phyloP scores from a whole-genome alignment of 2,329 filamentous ascomycete genomes.

The Fusarium oligoseptatum region DNA sequence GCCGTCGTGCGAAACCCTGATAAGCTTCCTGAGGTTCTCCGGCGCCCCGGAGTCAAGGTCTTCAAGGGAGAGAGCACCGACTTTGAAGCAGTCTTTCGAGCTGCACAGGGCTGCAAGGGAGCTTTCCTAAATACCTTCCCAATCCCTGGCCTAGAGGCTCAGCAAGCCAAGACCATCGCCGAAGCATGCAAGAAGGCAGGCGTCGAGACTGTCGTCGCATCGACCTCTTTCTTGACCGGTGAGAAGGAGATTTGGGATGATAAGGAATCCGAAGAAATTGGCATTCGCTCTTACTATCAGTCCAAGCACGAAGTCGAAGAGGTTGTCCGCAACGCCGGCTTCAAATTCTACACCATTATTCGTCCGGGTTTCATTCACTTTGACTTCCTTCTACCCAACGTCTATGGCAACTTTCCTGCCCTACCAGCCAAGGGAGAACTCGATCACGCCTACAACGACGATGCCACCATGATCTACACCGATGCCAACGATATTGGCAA shows the following conservation, averaged over 20 bases:
- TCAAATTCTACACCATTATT: conserved; percentile 51
- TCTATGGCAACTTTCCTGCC: conserved; percentile 45
- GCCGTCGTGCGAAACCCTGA: conserved; percentile 52
- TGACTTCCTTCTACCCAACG: conserved; percentile 45
- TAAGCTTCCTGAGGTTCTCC: conserved; percentile 46
- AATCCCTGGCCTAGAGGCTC: conserved; percentile 45
- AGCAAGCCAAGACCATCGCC: conserved; percentile 50
- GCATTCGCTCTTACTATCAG: conserved; percentile 50
- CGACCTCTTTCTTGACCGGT: conserved; percentile 42
- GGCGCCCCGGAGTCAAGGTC: conserved; percentile 46
- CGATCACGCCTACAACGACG: conserved; percentile 41
- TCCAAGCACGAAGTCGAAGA: conserved; percentile 56
- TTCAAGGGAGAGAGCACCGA: conserved; percentile 54
- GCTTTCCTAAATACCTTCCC: conserved; percentile 49
- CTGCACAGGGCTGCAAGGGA: conserved; percentile 51
- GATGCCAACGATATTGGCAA: conserved; percentile 50
- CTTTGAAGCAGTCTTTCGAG: conserved; percentile 47
- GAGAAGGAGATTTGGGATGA: conserved; percentile 45
- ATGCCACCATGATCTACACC: conserved; percentile 44
- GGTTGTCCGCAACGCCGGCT: conserved; percentile 45
- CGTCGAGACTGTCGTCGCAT: conserved; percentile 45
- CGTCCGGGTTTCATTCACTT: conserved; percentile 48
- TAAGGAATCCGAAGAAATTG: conserved; percentile 1
- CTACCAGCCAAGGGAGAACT: conserved; percentile 48
- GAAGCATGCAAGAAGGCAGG: conserved; percentile 51